Evolutionary conservation across 805 yeast species (phyloP).

Genomic region (Kodamaea neixiangensis): DNA sequence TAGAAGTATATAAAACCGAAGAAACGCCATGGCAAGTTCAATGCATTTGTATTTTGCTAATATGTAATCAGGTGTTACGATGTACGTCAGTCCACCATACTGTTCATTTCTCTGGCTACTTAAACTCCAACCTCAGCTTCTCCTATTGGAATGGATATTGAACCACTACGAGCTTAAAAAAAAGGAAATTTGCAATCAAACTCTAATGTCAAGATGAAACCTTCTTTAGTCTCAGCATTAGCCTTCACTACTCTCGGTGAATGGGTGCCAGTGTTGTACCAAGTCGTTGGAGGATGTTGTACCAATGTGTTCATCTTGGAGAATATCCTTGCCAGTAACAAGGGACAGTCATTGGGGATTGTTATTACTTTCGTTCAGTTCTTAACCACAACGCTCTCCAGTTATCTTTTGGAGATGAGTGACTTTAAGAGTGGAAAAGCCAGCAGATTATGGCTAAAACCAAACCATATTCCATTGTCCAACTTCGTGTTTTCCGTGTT

Average conservation of each 20-base stretch:
- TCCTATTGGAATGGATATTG: no score
- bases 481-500: constrained; percentile 49
- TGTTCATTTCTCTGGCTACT: not conserved
- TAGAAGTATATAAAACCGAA: not conserved
- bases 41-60: no score
- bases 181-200: not conserved
- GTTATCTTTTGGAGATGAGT: constrained; percentile 31
- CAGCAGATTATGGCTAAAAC: constrained; percentile 29
- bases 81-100: not conserved
- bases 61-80: not conserved
- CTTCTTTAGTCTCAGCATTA: not conserved
- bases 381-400: constrained; percentile 30
- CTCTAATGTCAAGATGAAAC: not conserved
- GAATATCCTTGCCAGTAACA: constrained; percentile 36
- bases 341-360: constrained; percentile 42
- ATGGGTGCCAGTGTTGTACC: constrained; percentile 15
- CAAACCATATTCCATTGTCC: constrained; percentile 41
- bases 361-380: constrained; percentile 63
- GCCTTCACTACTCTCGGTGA: constrained; percentile 2
- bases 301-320: constrained; percentile 67
- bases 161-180: not conserved
- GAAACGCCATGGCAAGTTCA: not conserved
- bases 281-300: constrained; percentile 75
- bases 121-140: not conserved
- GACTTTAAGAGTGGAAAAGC: constrained; percentile 20